Base-by-base conservation (phyloP, 2,329 filamentous ascomycete genomes). In the Aureobasidium melanogenum region DNA sequence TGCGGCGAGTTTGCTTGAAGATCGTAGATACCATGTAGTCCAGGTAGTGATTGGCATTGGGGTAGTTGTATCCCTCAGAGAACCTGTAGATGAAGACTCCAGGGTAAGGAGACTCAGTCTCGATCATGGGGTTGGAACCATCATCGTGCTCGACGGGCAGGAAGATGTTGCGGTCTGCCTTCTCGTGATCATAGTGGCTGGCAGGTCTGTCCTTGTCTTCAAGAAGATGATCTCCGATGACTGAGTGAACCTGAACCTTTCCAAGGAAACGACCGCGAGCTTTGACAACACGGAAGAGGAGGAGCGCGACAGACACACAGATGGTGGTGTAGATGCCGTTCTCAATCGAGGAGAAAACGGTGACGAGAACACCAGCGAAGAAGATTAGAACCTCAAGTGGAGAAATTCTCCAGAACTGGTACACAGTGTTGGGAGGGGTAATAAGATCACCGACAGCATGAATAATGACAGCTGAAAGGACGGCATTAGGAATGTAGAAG, bases 61-160 rank as follows among this genome's bases (percentile, higher is more conserved):
- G 91, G 69, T 97, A 99, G 75, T 94, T 96, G 80, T 96, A 96
- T 46, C 92, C 90, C 76, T 97, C 93, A 0, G 88, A 86, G 74
- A 96, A 97, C 47, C 93, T 86, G 77, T 96, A 97, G 70, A 97
- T 96, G 75, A 97, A 96, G 66, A 99, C 83, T 57, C 94, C 94
- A 0, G 93, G 93, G 69, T 94, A 90, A 0, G 94, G 92, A 60
- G 84, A 84, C 64, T 89, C 81, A n/a, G 96, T 79, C 12, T 88
- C 82, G 50, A 97, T 81, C 28, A 87, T 81, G 0, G 93, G 93
- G 72, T 97, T 97, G 1, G 90, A 91, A 32, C 93, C 93, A 71
- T 97, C 93, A n/a, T 81, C 80, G 71, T 95, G 91, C 68, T 89
- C 85, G 62, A 97, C 80, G 0, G 94, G 94, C 22, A 97, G 76